Base-by-base conservation (phyloP, 164 flowering plant species). In the Umbilicus rupestris region DNA sequence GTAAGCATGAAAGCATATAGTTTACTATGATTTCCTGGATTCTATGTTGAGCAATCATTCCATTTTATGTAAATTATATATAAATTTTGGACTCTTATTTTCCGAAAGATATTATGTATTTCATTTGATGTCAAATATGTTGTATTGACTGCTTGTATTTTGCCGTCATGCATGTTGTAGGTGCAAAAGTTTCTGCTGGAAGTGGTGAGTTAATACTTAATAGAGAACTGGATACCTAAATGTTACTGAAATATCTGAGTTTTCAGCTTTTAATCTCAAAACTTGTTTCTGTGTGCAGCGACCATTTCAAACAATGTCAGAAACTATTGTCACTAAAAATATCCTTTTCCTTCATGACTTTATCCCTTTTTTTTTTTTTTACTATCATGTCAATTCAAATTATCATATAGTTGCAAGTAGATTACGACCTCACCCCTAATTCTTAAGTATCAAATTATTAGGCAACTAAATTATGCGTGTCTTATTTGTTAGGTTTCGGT, bases 261-360 rank as follows among this genome's bases (percentile, higher is more conserved):
- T 50, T 29, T 47, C 33, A 11, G 58, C 39, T 30, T 19, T 16
- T 35, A 10, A 33, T 41, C 6, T 63, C 12, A 0, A 63, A 3
- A 1, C 26, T n/a, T n/a, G n/a, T 41, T 39, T 72, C 15, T 50
- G 17, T 67, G 74, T 80, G 82, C 94, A 93, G 98, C 98, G 90
- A 88, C 62, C 82, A 85, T 93, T 93, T 68, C 96, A 88, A 63
- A 62, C 87, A 67, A 93, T 93, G 97, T 90, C 97, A 0, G 92
- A 87, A 41, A 79, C 88, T 66, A 93, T 90, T 70, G 82, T 90
- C 35, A 72, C 87, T 12, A 93, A 93, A 78, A 88, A 93, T 93
- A 93, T 90, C 97, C 97, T 89, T 90, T 66, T 28, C 10, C n/a
- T 10, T 35, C 46, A n/a, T 30, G 7, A 41, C n/a, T n/a, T n/a